These are phyloP conservation scores for Penicillium roqueforti DNA, from an alignment of 495 filamentous ascomycete genomes.

Conservation along the genomic window DNA sequence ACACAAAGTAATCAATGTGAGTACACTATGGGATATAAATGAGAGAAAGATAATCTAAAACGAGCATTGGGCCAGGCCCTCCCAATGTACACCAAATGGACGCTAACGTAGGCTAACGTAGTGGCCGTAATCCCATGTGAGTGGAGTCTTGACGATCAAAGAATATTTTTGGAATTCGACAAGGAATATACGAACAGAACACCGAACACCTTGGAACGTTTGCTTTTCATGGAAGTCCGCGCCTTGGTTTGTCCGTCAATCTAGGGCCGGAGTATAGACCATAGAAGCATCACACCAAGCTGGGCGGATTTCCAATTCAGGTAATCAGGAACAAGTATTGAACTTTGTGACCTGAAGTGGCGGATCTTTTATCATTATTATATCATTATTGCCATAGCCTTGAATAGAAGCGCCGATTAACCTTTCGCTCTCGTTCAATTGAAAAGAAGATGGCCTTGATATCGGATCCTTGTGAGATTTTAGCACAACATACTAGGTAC, in stretches of 20 bases:
- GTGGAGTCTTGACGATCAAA: conserved; percentile 4
- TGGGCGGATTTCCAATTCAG: not conserved
- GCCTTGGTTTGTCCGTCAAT: not conserved
- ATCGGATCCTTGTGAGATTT: not conserved
- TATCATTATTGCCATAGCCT: not conserved
- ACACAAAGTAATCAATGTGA: not conserved
- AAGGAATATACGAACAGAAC: not conserved
- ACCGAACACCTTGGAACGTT: not conserved
- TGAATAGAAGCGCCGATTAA: not conserved
- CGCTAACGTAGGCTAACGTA: conserved; percentile 5
- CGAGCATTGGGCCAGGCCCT: not conserved
- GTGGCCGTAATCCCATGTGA: not conserved
- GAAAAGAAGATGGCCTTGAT: not conserved
- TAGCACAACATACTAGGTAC: not conserved
- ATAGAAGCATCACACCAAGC: not conserved
- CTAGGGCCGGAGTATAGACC: not conserved
- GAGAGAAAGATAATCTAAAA: not conserved
- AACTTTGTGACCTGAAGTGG: not conserved
- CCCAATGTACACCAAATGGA: not conserved
- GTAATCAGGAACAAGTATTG: conserved; percentile 1
- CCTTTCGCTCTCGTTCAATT: not conserved
- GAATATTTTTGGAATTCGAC: not conserved
- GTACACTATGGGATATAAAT: not conserved
- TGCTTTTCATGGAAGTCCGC: not conserved
- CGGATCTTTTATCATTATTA: not conserved